Percentiles rank a stretch among this genome's conserved stretches.
phyloP scores from a whole-genome alignment of 768 basidiomycete genomes.

The Tulasnella sp. region DNA sequence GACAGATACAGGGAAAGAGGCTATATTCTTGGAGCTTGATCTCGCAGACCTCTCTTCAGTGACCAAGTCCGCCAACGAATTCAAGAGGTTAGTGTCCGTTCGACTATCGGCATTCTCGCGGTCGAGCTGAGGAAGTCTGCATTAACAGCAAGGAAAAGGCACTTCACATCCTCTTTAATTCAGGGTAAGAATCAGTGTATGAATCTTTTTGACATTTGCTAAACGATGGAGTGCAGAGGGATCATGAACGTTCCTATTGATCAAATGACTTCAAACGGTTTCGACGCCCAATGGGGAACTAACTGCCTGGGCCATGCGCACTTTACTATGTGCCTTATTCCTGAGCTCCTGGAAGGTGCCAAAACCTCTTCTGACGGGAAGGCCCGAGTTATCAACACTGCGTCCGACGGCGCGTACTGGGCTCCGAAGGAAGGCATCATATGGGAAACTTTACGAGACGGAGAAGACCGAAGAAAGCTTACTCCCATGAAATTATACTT shows the following conservation, averaged over 20 bases:
- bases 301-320: slow-evolving; percentile 17
- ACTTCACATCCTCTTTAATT: slow-evolving; percentile 5
- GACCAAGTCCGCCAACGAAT: slow-evolving; percentile 20
- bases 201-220: background rate
- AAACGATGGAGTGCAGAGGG: background rate
- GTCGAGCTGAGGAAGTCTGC: background rate
- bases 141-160: background rate
- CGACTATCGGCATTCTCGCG: background rate
- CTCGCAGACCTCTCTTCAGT: slow-evolving; percentile 22
- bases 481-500: background rate
- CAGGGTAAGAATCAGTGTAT: background rate
- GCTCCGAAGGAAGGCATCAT: slow-evolving; percentile 1
- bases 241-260: slow-evolving; percentile 14
- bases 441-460: slow-evolving; percentile 14
- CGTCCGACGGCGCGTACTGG: slow-evolving; percentile 14
- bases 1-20: slow-evolving; percentile 12
- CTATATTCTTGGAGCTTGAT: slow-evolving; percentile 22
- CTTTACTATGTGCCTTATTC: slow-evolving; percentile 18
- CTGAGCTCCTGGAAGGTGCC: slow-evolving; percentile 11
- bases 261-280: slow-evolving; percentile 13
- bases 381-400: slow-evolving; percentile 17
- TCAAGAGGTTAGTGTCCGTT: slow-evolving; percentile 5
- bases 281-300: slow-evolving; percentile 19
- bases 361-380: slow-evolving; percentile 14
- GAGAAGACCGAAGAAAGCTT: background rate